These are phyloP conservation scores for Phylloboletellus chloephorus DNA, from an alignment of 1,284 basidiomycete genomes.

Conservation along the genomic window DNA sequence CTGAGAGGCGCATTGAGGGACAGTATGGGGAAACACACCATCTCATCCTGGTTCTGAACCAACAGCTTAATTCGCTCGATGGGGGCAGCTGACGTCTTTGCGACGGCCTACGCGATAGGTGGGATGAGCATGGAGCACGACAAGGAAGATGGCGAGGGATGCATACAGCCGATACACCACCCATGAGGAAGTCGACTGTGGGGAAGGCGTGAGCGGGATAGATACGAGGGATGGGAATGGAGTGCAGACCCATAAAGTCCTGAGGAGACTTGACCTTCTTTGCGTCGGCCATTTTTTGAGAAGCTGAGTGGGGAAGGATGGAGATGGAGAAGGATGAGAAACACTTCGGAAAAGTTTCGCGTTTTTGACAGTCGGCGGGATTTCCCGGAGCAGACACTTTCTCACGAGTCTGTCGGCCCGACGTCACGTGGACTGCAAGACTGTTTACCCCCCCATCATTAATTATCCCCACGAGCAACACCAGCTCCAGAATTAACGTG, in stretches of 20 bases:
- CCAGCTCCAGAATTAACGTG: constrained; percentile 10
- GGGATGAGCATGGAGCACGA: constrained; percentile 10
- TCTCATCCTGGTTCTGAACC: constrained; percentile 97
- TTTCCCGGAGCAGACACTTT: constrained; percentile 34
- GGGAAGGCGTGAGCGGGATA: constrained; percentile 1
- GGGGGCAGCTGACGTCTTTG: constrained; percentile 96
- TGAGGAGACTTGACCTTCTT: constrained; percentile 75
- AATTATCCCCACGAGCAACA: too few relatives aligned
- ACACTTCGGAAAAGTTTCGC: constrained; percentile 34
- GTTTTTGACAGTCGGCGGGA: constrained; percentile 36
- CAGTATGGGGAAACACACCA: constrained; percentile 45
- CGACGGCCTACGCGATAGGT: constrained; percentile 65
- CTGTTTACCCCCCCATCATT: too few relatives aligned
- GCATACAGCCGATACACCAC: constrained; percentile 84
- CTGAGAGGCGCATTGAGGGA: constrained; percentile 16
- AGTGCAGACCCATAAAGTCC: constrained; percentile 61
- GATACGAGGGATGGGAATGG: constrained; percentile 2
- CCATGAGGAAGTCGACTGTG: constrained; percentile 86
- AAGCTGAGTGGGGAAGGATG: constrained; percentile 47
- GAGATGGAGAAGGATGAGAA: constrained; percentile 36
- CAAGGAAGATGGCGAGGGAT: neutral
- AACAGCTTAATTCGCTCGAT: constrained; percentile 99
- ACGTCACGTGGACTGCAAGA: neutral
- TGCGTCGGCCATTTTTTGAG: constrained; percentile 66
- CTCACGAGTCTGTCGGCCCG: constrained; percentile 33